Evolutionary conservation across 2,329 filamentous ascomycete species (phyloP), one percentile per base, ranked within the genome.

Genomic region (Fusarium stilboides): DNA sequence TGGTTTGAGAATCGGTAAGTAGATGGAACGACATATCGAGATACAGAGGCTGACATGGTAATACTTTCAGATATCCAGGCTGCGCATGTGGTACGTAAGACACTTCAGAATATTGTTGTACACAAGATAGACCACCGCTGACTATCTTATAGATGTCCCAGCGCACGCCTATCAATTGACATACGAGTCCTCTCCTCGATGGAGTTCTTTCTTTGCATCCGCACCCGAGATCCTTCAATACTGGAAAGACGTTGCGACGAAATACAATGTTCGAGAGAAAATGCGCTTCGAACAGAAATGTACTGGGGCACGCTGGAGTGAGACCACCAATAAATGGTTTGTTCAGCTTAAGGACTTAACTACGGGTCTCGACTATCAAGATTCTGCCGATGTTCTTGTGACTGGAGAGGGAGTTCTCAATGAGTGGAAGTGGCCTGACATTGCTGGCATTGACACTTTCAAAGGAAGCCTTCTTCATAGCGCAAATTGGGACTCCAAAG

Each of bases 391-490:
- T 5, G 50, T 63, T 9, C 43, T 63, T 4, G 50, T 63, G 0
- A 63, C 60, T 0, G 60, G 60, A 2, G 60, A 63, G 5, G 60
- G 58, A 1, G 60, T 63, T 2, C n/a, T 63, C 3, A 63, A 63
- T 24, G 58, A 63, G n/a, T 63, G 60, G 60, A 40, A 22, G 12
- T 63, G 60, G 60, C 60, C 60, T 3, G 58, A 57, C 5, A 63
- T 63, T 13, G 24, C 17, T 2, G 60, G 43, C 0, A 63, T 63
- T 3, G 12, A 31, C n/a, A 6, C 50, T 2, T 63, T 63, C 8
- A 28, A 63, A 6, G 60, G 60, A 0, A 12, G 8, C 8, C 43
- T 63, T 4, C 37, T 63, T 3, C 60, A 63, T 31, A 63, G 60
- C 12, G 60, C 58, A 1, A 63, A 63, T 1, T 63, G 60, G 60